Percentiles rank a stretch among this genome's conserved stretches.
Evolutionary conservation across 306 rosid genomes (phyloP).

Genomic region (Senna siamea): DNA sequence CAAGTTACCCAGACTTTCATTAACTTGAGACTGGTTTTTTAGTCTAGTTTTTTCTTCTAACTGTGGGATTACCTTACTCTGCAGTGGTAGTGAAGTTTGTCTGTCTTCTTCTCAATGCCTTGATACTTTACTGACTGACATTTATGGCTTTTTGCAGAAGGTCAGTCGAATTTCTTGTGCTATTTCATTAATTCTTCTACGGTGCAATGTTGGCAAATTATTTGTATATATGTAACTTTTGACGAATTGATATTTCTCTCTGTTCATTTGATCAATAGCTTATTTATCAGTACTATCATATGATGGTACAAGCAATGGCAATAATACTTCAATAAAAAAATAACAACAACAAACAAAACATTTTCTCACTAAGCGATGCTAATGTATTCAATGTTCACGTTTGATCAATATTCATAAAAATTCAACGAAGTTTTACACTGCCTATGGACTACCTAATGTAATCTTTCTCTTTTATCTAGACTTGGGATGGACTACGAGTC

Average conservation of each 20-base stretch:
- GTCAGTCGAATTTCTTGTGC: slow-evolving; percentile 45
- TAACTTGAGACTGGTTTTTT: slow-evolving; percentile 26
- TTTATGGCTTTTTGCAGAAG: slow-evolving; percentile 68
- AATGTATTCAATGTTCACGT: no score
- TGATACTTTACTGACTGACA: slow-evolving; percentile 63
- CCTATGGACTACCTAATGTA: no score
- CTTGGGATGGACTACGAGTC: no score
- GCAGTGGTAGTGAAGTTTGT: slow-evolving; percentile 88
- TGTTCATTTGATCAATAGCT: slow-evolving; percentile 14
- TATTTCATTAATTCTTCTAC: slow-evolving; percentile 22
- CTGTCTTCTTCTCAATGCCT: slow-evolving; percentile 50
- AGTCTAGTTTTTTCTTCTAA: slow-evolving; percentile 18
- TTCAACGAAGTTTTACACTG: no score
- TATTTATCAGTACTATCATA: no score
- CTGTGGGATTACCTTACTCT: slow-evolving; percentile 28
- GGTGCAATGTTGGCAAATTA: slow-evolving; percentile 20
- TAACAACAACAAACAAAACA: no score
- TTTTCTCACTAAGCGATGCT: no score
- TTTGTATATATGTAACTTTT: slow-evolving; percentile 13
- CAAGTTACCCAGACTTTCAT: slow-evolving; percentile 22
- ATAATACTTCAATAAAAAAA: neutral
- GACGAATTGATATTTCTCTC: slow-evolving; percentile 1
- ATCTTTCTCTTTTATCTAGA: no score
- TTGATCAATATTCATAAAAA: no score
- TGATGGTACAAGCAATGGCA: slow-evolving; percentile 12